Evolutionary conservation across 805 yeast genomes (phyloP).

Genomic region (Myxozyma udenii): DNA sequence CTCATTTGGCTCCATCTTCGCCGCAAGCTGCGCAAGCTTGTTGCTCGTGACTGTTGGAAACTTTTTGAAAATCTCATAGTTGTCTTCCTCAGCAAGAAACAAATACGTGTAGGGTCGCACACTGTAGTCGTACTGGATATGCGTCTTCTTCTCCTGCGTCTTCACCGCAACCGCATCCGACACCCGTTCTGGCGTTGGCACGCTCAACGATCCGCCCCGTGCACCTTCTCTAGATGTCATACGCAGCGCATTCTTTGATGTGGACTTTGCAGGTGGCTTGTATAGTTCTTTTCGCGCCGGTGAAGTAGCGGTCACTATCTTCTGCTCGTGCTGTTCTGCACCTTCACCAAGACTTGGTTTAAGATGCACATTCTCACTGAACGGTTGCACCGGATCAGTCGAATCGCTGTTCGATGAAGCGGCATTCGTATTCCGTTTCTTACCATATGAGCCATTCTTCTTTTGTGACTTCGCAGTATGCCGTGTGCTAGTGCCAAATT

Average conservation of each 20-base stretch:
- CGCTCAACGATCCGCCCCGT: slow-evolving; percentile 20
- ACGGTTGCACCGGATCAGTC: too few species aligned
- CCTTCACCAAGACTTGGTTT: too few species aligned
- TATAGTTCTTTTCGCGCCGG: background rate
- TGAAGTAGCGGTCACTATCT: too few species aligned
- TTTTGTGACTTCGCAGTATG: too few species aligned
- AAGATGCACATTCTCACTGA: too few species aligned
- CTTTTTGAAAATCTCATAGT: slow-evolving; percentile 42
- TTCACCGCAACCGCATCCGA: slow-evolving; percentile 1
- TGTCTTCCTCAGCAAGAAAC: slow-evolving; percentile 34
- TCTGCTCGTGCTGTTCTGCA: too few species aligned
- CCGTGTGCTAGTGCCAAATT: too few species aligned
- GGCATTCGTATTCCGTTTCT: too few species aligned
- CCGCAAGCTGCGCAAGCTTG: slow-evolving; percentile 35
- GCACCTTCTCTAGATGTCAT: slow-evolving; percentile 13
- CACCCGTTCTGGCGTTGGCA: slow-evolving; percentile 3
- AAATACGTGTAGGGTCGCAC: slow-evolving; percentile 31
- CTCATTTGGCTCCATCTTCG: slow-evolving; percentile 31
- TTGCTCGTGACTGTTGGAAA: slow-evolving; percentile 46
- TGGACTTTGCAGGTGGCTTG: background rate
- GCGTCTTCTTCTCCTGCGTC: slow-evolving; percentile 1
- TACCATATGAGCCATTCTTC: too few species aligned
- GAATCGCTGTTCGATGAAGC: too few species aligned
- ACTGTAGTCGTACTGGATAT: slow-evolving; percentile 28
- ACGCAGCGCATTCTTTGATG: slow-evolving; percentile 7